Conservation (phyloP, 2,329 filamentous ascomycete species). For the Tolypocladium ophioglossoides region DNA sequence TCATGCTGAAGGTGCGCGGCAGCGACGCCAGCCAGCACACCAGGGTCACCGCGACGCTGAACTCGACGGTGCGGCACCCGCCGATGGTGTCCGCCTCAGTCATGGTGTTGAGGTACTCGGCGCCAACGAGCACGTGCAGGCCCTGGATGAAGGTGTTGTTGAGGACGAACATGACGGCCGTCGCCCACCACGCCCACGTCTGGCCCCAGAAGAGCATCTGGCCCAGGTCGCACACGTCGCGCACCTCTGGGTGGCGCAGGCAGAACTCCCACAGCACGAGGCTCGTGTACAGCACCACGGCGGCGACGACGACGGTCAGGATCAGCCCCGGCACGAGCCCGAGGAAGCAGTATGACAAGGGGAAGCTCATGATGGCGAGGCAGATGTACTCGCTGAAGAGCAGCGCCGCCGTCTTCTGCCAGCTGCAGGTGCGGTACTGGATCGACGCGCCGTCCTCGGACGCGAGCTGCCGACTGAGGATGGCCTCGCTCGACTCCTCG, state of each 20-base stretch:
- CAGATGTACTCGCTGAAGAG: slow-evolving; percentile 96
- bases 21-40: slow-evolving; percentile 72
- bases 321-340: slow-evolving; percentile 80
- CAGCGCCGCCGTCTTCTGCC: slow-evolving; percentile 86
- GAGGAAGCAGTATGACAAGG: slow-evolving; percentile 81
- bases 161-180: slow-evolving; percentile 78
- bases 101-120: slow-evolving; percentile 87
- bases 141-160: slow-evolving; percentile 91
- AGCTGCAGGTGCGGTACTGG: slow-evolving; percentile 86
- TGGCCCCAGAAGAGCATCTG: slow-evolving; percentile 88
- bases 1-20: slow-evolving; percentile 71
- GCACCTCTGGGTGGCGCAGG: slow-evolving; percentile 77
- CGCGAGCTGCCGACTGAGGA: slow-evolving; percentile 58
- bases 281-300: slow-evolving; percentile 69
- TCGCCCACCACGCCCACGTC: slow-evolving; percentile 58
- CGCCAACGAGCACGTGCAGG: slow-evolving; percentile 72
- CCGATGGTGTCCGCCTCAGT: slow-evolving; percentile 54
- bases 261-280: slow-evolving; percentile 68
- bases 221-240: slow-evolving; percentile 91
- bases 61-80: slow-evolving; percentile 65
- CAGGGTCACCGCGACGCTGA: slow-evolving; percentile 62
- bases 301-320: slow-evolving; percentile 67
- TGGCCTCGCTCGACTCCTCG: slow-evolving; percentile 35
- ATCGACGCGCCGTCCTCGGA: slow-evolving; percentile 69
- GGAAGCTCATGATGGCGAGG: slow-evolving; percentile 87